A percentile compares a stretch with the other conserved stretches of the same genome.
These are phyloP conservation scores for Pythium dissotocum DNA, from an alignment of 352 stramenopile genomes.

Conservation along the genomic window DNA sequence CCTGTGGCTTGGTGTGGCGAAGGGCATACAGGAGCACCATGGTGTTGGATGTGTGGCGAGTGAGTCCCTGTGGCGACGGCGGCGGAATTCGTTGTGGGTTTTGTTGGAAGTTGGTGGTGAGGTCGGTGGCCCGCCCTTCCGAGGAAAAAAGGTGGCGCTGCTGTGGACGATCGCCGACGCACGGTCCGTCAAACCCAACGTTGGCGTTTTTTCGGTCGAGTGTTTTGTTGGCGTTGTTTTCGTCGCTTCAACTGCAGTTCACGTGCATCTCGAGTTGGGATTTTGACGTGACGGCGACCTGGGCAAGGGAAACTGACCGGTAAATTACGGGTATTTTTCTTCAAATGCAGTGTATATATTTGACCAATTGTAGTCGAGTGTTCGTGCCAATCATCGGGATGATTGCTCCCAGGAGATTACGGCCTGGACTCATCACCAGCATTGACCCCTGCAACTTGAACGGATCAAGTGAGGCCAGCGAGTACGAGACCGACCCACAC, in stretches of 20 bases:
- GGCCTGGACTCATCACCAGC: too few relatives aligned
- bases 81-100: conserved; percentile 1
- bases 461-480: background rate
- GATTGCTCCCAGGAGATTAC: background rate
- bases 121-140: background rate
- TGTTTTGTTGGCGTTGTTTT: background rate
- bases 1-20: conserved; percentile 24
- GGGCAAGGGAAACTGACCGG: background rate
- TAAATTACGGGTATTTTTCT: background rate
- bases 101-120: background rate
- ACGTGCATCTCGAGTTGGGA: background rate
- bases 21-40: conserved; percentile 59
- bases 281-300: conserved; percentile 4
- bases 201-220: conserved; percentile 1
- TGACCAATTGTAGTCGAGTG: background rate
- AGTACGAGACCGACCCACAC: too few relatives aligned
- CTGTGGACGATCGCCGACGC: conserved; percentile 1
- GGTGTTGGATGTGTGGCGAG: background rate
- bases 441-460: too few relatives aligned
- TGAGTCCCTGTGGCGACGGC: background rate
- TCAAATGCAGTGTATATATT: background rate
- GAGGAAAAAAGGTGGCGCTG: conserved; percentile 2
- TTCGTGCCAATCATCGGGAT: background rate
- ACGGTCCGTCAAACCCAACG: conserved; percentile 3
- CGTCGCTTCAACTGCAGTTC: conserved; percentile 5